phyloP scores from a whole-genome alignment of 176 grass and related monocot species.

The Oryza rufipogon region DNA sequence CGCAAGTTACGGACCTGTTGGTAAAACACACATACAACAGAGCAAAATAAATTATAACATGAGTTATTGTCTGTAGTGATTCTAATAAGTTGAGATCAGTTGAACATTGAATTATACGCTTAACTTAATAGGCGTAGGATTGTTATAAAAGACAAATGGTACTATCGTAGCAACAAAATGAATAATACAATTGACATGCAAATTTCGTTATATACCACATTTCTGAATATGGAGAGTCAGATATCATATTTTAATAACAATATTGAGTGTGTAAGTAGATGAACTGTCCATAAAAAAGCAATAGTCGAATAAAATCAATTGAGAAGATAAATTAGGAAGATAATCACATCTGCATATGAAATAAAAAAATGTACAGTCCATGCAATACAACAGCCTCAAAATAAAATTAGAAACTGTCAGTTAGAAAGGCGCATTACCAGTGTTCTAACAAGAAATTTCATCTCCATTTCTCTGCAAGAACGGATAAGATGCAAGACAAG shows the following conservation, averaged over 20 bases:
- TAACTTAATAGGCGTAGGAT: conserved; percentile 25
- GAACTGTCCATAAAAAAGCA: conserved; percentile 8
- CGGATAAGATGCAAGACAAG: conserved; percentile 84
- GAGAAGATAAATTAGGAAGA: conserved; percentile 29
- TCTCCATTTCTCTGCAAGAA: conserved; percentile 97
- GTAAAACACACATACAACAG: conserved; percentile 17
- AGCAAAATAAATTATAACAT: conserved; percentile 19
- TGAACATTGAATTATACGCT: neutral
- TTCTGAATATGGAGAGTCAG: neutral
- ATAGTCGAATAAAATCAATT: conserved; percentile 13
- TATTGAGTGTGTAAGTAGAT: conserved; percentile 11
- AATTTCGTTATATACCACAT: neutral
- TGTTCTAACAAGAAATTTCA: conserved; percentile 96
- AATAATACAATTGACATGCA: conserved; percentile 14
- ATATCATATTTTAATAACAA: neutral
- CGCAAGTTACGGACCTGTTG: conserved; percentile 85
- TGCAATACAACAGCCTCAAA: conserved; percentile 1
- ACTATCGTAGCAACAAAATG: neutral
- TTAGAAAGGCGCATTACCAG: conserved; percentile 59
- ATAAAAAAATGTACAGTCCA: conserved; percentile 46
- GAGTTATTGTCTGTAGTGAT: conserved; percentile 28
- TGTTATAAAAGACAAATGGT: conserved; percentile 24
- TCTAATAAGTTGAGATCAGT: conserved; percentile 26
- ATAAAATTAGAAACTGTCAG: conserved; percentile 35
- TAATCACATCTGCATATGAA: conserved; percentile 30